phyloP scores from a whole-genome alignment of 352 stramenopile genomes.

The Phytophthora pini region DNA sequence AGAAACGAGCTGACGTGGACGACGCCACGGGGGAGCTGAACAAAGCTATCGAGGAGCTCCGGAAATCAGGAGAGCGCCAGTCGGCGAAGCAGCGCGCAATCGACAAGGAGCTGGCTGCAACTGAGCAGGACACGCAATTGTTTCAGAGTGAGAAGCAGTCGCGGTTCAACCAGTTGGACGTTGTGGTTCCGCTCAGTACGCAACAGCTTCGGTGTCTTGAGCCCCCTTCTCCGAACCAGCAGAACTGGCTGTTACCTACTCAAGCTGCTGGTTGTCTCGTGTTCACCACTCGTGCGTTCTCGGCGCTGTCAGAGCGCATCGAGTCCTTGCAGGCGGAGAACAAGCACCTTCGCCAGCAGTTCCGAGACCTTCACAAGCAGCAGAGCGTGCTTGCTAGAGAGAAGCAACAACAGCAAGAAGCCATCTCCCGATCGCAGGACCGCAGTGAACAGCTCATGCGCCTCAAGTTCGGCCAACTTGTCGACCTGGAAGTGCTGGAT shows the following conservation, averaged over 20 bases:
- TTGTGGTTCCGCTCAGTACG: slow-evolving; percentile 81
- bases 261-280: slow-evolving; percentile 68
- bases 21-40: slow-evolving; percentile 87
- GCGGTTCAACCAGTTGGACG: slow-evolving; percentile 89
- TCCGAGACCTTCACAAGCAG: slow-evolving; percentile 90
- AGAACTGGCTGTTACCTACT: slow-evolving; percentile 59
- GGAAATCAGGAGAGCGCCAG: slow-evolving; percentile 87
- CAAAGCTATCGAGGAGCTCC: slow-evolving; percentile 90
- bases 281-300: slow-evolving; percentile 71
- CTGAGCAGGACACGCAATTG: slow-evolving; percentile 87
- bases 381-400: slow-evolving; percentile 84
- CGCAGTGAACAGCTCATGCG: slow-evolving; percentile 83
- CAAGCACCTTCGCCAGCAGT: slow-evolving; percentile 84
- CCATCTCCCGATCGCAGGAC: slow-evolving; percentile 64
- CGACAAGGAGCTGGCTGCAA: slow-evolving; percentile 92
- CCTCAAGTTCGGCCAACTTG: slow-evolving; percentile 82
- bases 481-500: slow-evolving; percentile 91
- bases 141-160: slow-evolving; percentile 96
- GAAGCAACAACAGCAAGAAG: slow-evolving; percentile 75
- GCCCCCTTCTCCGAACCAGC: slow-evolving; percentile 21
- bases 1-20: slow-evolving; percentile 92
- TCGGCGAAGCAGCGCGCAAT: slow-evolving; percentile 87
- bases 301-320: slow-evolving; percentile 74
- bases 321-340: slow-evolving; percentile 86
- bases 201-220: slow-evolving; percentile 77